Evolutionary conservation across 2,329 filamentous ascomycete genomes (phyloP).

Genomic region (Amylocarpus encephaloides): DNA sequence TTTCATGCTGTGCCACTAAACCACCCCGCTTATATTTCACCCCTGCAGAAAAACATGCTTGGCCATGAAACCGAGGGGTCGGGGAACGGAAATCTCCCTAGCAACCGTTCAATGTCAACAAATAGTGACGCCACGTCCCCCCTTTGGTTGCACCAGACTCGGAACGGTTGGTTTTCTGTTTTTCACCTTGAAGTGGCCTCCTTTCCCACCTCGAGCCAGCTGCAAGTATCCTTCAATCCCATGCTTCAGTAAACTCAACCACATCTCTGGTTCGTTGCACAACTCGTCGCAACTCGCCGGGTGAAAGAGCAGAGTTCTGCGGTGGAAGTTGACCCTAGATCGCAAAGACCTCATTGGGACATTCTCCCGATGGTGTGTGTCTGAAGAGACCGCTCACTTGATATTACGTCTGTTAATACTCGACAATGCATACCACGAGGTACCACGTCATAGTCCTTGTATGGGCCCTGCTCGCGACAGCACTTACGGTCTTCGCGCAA

Average conservation of each 20-base stretch:
- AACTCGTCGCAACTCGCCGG: conserved; percentile 4
- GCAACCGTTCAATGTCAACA: too few species aligned
- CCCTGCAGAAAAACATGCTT: too few species aligned
- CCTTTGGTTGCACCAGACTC: neutral
- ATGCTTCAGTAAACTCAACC: neutral
- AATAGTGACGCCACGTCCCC: conserved; percentile 1
- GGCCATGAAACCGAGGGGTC: too few species aligned
- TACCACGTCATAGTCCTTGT: conserved; percentile 15
- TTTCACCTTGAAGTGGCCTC: too few species aligned
- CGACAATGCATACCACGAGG: conserved; percentile 23
- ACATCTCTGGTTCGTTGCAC: neutral
- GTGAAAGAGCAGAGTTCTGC: conserved; percentile 17
- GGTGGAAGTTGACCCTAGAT: neutral
- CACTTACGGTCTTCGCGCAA: conserved; percentile 30
- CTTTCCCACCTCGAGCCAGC: neutral
- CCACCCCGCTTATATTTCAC: too few species aligned
- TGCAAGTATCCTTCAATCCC: conserved; percentile 6
- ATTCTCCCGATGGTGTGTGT: conserved; percentile 17
- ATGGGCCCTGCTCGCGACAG: conserved; percentile 14
- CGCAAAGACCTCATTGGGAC: conserved; percentile 3
- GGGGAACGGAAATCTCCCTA: too few species aligned
- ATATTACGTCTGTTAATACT: conserved; percentile 13
- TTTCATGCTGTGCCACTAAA: too few species aligned
- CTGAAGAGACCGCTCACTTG: conserved; percentile 10
- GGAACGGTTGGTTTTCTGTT: too few species aligned